Conservation (phyloP, 2,329 filamentous ascomycete species). For the Cladophialophora carrionii region DNA sequence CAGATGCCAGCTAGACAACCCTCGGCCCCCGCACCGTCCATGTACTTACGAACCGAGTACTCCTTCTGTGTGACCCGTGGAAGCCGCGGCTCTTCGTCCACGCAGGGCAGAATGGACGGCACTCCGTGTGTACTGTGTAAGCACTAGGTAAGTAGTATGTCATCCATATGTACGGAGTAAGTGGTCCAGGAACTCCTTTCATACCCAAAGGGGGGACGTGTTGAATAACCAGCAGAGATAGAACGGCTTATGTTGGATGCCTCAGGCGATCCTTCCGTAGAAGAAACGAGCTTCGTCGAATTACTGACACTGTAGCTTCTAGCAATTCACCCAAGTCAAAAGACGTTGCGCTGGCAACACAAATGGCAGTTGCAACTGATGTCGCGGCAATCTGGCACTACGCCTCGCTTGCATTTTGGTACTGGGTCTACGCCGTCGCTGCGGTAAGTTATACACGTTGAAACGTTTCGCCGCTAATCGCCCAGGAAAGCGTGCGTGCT, state of each 20-base stretch:
- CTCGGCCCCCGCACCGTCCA: background rate
- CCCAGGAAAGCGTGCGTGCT: too few species aligned
- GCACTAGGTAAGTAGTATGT: too few species aligned
- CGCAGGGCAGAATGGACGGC: too few species aligned
- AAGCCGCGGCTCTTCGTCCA: too few species aligned
- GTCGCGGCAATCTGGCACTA: background rate
- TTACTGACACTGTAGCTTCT: background rate
- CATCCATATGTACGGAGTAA: too few species aligned
- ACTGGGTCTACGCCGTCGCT: background rate
- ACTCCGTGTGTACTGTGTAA: too few species aligned
- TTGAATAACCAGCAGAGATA: background rate
- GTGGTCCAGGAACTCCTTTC: too few species aligned
- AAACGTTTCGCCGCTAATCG: too few species aligned
- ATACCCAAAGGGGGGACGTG: background rate
- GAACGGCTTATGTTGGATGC: background rate
- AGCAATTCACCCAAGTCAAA: background rate
- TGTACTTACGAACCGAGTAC: background rate
- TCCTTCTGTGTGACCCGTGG: too few species aligned
- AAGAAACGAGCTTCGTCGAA: background rate
- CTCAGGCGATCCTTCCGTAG: too few species aligned
- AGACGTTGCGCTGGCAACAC: background rate
- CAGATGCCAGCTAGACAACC: background rate
- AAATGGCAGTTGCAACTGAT: background rate
- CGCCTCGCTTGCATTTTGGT: slow-evolving; percentile 2
- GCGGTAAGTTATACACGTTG: background rate